Evolutionary conservation across 441 rosid species (phyloP), one percentile per base, ranked within the genome.

Genomic region (Omphalea diandra): DNA sequence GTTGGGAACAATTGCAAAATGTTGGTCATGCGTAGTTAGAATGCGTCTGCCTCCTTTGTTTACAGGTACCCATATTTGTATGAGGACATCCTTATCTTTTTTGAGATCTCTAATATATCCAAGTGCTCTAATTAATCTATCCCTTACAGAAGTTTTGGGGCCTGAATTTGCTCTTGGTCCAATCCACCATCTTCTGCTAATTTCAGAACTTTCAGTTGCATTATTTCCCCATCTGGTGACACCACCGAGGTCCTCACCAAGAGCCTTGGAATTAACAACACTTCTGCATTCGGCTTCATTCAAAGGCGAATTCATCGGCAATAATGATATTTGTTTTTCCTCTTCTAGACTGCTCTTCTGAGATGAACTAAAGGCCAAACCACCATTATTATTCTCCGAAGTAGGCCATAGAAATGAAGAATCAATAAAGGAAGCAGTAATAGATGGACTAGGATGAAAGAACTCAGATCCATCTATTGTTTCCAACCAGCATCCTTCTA

Each of bases 401-500:
- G 82, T 54, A 70, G 82, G 80, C 84, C 87, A 77, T 29, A 62
- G 38, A 76, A 73, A 79, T 8, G 87, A 70, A 62, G 84, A 74
- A 67, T 88, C 90, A 46, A 82, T 65, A 22, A 84, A 63, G 75
- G 76, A 63, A 60, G 76, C 47, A 67, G 88, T 76, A 63, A 60
- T 69, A 10, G 85, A 75, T 17, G 87, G 86, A 78, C 76, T 73
- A 29, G 74, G 67, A 75, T 77, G 77, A 64, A 84, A 80, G 76
- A 87, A 90, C 75, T 88, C 97, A 50, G 94, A 90, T 79, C 94
- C 97, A 72, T 84, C 88, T 29, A 87, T 77, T 38, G 95, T 74
- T 79, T 94, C 96, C 75, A 91, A 72, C 97, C 98, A 94, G 83
- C 90, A 94, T 38, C 98, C 98, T 50, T 90, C 92, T 33, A 89